Percentiles rank a stretch among this genome's conserved stretches.
Conservation (phyloP, 371 early-diverging fungal genomes). For the Mortierella sp. region DNA sequence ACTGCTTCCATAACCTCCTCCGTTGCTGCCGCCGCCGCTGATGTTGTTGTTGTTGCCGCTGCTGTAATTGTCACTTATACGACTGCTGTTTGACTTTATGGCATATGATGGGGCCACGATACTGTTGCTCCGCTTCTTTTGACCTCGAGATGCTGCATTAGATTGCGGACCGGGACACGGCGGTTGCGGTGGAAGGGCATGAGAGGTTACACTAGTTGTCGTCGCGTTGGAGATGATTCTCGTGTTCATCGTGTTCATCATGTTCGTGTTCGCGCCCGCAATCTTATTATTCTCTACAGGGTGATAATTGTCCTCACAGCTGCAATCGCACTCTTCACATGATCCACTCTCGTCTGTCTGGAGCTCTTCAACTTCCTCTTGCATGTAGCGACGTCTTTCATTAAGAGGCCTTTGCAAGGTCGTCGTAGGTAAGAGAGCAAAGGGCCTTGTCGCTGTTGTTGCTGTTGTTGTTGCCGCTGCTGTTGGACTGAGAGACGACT, state of each 20-base stretch:
- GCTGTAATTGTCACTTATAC: too few relatives aligned
- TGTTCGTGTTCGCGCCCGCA: not conserved
- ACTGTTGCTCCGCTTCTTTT: slow-evolving; percentile 36
- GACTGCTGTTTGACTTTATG: slow-evolving; percentile 3
- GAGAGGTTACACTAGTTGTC: not conserved
- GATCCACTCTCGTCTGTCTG: slow-evolving; percentile 32
- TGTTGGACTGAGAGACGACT: too few relatives aligned
- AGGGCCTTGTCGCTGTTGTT: too few relatives aligned
- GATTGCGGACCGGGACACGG: slow-evolving; percentile 5
- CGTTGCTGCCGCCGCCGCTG: too few relatives aligned
- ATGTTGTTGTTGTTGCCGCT: too few relatives aligned
- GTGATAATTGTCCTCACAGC: slow-evolving; percentile 14
- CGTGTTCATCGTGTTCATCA: not conserved
- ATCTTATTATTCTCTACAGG: not conserved
- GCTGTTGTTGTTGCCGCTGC: too few relatives aligned
- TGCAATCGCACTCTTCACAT: slow-evolving; percentile 29
- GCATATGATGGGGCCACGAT: slow-evolving; percentile 19
- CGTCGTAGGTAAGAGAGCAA: not conserved
- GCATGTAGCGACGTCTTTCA: too few relatives aligned
- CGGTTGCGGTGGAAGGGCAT: slow-evolving; percentile 1
- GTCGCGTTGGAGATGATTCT: not conserved
- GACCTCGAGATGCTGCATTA: slow-evolving; percentile 5
- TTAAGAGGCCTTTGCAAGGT: too few relatives aligned
- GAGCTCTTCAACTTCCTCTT: slow-evolving; percentile 5
- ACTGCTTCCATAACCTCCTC: too few relatives aligned